Conservation (phyloP, 2,329 filamentous ascomycete species). For the Ilyonectria robusta region DNA sequence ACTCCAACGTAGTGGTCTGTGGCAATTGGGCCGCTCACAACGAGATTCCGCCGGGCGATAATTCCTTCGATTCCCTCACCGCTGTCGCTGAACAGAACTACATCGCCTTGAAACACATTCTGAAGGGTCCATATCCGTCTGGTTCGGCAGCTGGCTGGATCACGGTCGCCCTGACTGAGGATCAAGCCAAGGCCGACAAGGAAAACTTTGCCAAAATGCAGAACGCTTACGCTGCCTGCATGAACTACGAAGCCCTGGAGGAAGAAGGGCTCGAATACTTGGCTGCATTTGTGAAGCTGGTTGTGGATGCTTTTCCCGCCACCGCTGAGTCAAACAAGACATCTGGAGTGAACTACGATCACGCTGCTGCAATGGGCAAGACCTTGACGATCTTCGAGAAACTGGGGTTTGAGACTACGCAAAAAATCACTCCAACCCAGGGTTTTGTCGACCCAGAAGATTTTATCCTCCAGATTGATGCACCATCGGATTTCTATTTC, state of each 20-base stretch:
- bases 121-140: constrained; percentile 69
- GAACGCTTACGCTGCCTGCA: constrained; percentile 75
- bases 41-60: constrained; percentile 76
- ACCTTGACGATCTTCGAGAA: constrained; percentile 30
- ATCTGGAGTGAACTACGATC: background rate
- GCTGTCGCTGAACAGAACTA: background rate
- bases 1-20: constrained; percentile 47
- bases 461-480: background rate
- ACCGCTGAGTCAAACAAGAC: background rate
- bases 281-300: constrained; percentile 64
- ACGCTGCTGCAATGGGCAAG: constrained; percentile 23
- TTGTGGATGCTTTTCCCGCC: constrained; percentile 30
- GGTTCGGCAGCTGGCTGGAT: constrained; percentile 55
- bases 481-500: background rate
- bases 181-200: constrained; percentile 63
- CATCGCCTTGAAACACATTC: constrained; percentile 40
- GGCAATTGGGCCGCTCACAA: constrained; percentile 76
- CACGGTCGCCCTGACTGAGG: constrained; percentile 34
- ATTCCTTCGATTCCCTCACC: background rate
- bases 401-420: constrained; percentile 29
- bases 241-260: constrained; percentile 72
- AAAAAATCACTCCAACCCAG: constrained; percentile 7
- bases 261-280: constrained; percentile 70
- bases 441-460: constrained; percentile 17
- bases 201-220: constrained; percentile 78